Base-by-base conservation (phyloP, 2,329 filamentous ascomycete genomes). In the Claviceps maximensis region DNA sequence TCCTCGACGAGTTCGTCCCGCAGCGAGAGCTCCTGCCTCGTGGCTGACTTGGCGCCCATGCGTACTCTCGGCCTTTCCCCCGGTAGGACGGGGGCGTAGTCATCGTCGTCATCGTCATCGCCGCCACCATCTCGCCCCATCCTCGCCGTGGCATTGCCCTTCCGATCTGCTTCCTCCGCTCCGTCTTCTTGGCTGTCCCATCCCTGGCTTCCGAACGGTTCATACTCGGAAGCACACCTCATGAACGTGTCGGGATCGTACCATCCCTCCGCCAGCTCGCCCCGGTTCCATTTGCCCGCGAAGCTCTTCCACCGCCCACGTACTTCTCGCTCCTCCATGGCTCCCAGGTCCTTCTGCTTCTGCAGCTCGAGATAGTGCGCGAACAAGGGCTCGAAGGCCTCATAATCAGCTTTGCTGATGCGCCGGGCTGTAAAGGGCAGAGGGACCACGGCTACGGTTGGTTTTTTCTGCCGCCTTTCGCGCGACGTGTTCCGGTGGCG, bases 251-350 rank as follows among this genome's bases (percentile, higher is more conserved):
- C 78, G 8, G 89, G 86, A 63, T 94, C 88, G 69, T 97, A 98
- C 91, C 91, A 98, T 47, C 88, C 88, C 67, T 91, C 85, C 4
- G 87, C 85, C 57, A 97, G 74, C 70, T 91, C 87, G 63, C 83
- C 85, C 61, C 82, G 80, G 71, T 98, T 98, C 91, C 93, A 98
- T 74, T 89, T 91, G 4, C 79, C 76, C 13, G 91, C 67, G 62
- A 97, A 98, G 65, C 89, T 91, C 76, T 95, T 95, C 89, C 91
- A 98, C 53, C 91, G 75, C 1, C 90, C 89, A 58, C 77, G 84
- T 1, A 83, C 69, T 65, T 96, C 90, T n/a, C 79, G 77, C 57
- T 88, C 83, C 53, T 82, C 78, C 59, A 97, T 73, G 10, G 79
- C 76, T 19, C 82, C 75, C 1, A 94, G 71, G 51, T 84, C 71